Conservation (phyloP, 352 stramenopile species). For the Globisporangium sylvaticum region DNA sequence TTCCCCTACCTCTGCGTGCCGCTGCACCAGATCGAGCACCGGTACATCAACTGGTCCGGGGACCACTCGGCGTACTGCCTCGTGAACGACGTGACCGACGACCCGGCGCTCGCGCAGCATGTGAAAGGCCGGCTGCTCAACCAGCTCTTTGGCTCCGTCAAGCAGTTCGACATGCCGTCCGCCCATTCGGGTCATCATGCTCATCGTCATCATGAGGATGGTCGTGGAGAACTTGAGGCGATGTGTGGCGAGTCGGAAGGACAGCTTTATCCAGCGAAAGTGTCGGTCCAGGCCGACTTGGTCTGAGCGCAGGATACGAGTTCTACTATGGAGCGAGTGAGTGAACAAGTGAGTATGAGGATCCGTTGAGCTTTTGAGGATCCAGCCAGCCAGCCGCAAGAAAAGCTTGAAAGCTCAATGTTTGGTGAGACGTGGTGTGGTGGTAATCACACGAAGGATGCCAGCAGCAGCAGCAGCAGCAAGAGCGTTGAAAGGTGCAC, state of each 20-base stretch:
- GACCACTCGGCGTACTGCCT: slow-evolving; percentile 55
- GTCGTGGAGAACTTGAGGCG: neutral
- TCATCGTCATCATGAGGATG: neutral
- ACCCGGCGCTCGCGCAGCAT: slow-evolving; percentile 36
- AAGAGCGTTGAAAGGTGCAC: neutral
- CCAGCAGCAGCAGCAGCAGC: neutral
- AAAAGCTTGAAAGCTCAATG: neutral
- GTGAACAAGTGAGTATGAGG: neutral
- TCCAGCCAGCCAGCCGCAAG: neutral
- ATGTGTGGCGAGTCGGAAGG: slow-evolving; percentile 4
- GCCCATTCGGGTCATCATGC: neutral
- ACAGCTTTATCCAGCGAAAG: neutral
- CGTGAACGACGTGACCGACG: slow-evolving; percentile 56
- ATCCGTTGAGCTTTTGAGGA: neutral
- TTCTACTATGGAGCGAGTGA: neutral
- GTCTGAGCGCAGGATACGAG: neutral
- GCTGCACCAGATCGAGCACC: slow-evolving; percentile 45
- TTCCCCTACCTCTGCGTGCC: slow-evolving; percentile 62
- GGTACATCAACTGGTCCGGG: slow-evolving; percentile 55
- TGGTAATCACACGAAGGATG: neutral
- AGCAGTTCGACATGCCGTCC: slow-evolving; percentile 39
- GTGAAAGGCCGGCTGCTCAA: slow-evolving; percentile 38
- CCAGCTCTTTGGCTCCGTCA: slow-evolving; percentile 57
- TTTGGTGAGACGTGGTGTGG: neutral
- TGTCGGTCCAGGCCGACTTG: neutral